Conservation (phyloP, 176 grass and related monocot genomes). For the Rhynchospora pubera region DNA sequence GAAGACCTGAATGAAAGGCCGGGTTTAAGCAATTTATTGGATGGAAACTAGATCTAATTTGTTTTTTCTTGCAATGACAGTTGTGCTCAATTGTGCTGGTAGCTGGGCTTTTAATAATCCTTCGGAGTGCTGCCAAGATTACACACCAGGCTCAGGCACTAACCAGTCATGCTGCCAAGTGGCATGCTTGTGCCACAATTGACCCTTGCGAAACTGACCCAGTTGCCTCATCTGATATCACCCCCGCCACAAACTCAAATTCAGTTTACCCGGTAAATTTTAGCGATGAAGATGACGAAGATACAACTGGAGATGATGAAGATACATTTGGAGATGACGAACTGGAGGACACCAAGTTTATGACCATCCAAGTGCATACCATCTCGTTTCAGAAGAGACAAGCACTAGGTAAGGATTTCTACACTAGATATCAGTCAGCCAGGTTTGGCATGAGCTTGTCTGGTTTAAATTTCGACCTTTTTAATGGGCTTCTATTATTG, state of each 20-base stretch:
- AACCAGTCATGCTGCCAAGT: constrained; percentile 78
- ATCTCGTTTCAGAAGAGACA: constrained; percentile 93
- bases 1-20: neutral
- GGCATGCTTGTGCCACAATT: constrained; percentile 95
- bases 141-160: constrained; percentile 90
- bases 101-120: constrained; percentile 69
- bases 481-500: neutral
- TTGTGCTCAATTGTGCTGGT: constrained; percentile 77
- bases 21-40: neutral
- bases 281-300: constrained; percentile 25
- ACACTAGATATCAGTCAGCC: neutral
- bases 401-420: constrained; percentile 52
- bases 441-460: neutral
- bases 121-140: constrained; percentile 84
- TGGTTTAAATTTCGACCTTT: neutral
- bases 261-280: constrained; percentile 19
- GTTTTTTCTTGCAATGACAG: constrained; percentile 28
- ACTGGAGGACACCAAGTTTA: constrained; percentile 57
- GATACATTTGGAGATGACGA: constrained; percentile 46
- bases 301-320: too few relatives aligned
- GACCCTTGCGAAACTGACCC: constrained; percentile 23
- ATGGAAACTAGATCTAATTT: neutral
- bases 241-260: constrained; percentile 4
- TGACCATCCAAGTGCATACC: constrained; percentile 23
- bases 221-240: neutral